Evolutionary conservation across 2,329 filamentous ascomycete genomes (phyloP).

Genomic region (Alternaria alternata): DNA sequence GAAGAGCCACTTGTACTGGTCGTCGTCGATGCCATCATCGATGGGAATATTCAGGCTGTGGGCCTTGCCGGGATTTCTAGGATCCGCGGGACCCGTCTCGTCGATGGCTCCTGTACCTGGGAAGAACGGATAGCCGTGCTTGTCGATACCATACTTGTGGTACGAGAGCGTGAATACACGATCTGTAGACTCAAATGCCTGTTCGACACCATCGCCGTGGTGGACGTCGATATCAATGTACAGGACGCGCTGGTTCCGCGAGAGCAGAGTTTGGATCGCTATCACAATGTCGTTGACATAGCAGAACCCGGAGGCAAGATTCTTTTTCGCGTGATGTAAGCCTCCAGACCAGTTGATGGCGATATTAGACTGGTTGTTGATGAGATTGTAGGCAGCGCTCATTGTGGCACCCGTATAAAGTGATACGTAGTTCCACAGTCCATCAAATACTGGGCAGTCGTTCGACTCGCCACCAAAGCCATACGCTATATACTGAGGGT

Average conservation of each 20-base stretch:
- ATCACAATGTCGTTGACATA: conserved; percentile 99
- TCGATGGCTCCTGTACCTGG: conserved; percentile 88
- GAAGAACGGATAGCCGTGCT: conserved; percentile 70
- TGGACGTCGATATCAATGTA: conserved; percentile 97
- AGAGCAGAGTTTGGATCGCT: conserved; percentile 86
- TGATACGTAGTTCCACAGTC: conserved; percentile 92
- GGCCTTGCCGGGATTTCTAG: conserved; percentile 86
- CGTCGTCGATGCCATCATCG: conserved; percentile 88
- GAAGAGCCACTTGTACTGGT: conserved; percentile 87
- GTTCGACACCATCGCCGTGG: conserved; percentile 89
- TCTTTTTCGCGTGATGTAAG: conserved; percentile 94
- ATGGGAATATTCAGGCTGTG: conserved; percentile 91
- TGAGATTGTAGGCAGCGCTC: conserved; percentile 89
- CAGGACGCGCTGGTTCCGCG: conserved; percentile 81
- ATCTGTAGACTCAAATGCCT: conserved; percentile 89
- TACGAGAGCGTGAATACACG: conserved; percentile 93
- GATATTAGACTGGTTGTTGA: conserved; percentile 87
- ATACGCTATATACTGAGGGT: conserved; percentile 66
- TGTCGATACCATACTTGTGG: conserved; percentile 88
- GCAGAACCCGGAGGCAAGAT: conserved; percentile 94
- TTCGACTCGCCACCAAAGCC: conserved; percentile 76
- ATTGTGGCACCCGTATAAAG: conserved; percentile 91
- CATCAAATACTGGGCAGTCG: conserved; percentile 96
- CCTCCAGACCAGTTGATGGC: conserved; percentile 98
- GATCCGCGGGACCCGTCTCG: conserved; percentile 82